phyloP scores from a whole-genome alignment of 805 yeast genomes.

The Candida dendrica region DNA sequence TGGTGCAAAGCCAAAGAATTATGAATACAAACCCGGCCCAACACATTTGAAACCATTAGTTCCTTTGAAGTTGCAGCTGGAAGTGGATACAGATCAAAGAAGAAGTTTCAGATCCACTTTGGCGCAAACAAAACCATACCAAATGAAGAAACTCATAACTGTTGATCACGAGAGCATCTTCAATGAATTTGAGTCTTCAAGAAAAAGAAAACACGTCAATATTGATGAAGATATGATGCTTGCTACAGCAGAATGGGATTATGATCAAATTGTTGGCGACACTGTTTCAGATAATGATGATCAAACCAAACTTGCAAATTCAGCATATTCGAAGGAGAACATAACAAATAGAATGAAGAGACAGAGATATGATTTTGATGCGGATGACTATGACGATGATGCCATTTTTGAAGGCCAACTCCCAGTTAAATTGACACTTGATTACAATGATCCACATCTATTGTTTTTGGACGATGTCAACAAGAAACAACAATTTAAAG shows the following conservation, averaged over 20 bases:
- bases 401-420: constrained; percentile 66
- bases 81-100: constrained; percentile 55
- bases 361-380: constrained; percentile 24
- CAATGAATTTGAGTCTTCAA: constrained; percentile 7
- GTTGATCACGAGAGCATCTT: constrained; percentile 10
- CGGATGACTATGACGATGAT: constrained; percentile 57
- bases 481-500: constrained; percentile 10
- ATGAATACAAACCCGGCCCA: constrained; percentile 35
- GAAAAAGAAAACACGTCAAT: constrained; percentile 8
- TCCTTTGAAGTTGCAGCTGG: constrained; percentile 55
- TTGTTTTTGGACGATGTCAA: constrained; percentile 48
- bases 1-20: constrained; percentile 52
- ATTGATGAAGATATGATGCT: constrained; percentile 47
- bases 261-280: constrained; percentile 51
- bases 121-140: constrained; percentile 6
- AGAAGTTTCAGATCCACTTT: constrained; percentile 37
- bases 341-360: constrained; percentile 16
- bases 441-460: constrained; percentile 82
- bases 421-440: constrained; percentile 42
- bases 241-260: constrained; percentile 77
- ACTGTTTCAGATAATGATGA: background rate
- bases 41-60: constrained; percentile 25
- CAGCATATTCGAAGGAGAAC: constrained; percentile 1
- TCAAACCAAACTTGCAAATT: background rate
- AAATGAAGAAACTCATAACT: constrained; percentile 9